Conservation (phyloP, 2,329 filamentous ascomycete species). For the Apiospora marii region DNA sequence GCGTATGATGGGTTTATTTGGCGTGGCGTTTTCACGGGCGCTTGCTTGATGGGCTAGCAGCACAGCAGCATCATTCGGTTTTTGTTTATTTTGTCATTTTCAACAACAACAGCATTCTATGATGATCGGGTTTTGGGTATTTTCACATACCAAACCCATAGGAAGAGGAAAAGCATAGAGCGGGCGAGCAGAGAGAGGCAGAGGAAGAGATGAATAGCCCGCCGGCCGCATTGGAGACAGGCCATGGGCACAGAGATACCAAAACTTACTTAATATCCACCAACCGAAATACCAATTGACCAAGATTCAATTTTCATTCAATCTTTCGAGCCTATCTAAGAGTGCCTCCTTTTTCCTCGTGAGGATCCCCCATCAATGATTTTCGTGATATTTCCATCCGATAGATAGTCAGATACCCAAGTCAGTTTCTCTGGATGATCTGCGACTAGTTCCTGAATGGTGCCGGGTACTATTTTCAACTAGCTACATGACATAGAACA, state of each 20-base stretch:
- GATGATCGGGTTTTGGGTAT: background rate
- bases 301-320: background rate
- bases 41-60: constrained; percentile 1
- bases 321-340: background rate
- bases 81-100: background rate
- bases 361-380: background rate
- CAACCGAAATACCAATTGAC: background rate
- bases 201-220: constrained; percentile 4
- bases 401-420: background rate
- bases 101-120: background rate
- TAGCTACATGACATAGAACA: background rate
- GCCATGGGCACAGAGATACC: constrained; percentile 18
- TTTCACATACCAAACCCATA: background rate
- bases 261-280: constrained; percentile 2
- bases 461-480: background rate
- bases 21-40: constrained; percentile 18
- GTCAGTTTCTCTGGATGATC: background rate
- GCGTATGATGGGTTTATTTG: background rate
- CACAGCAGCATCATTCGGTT: background rate
- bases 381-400: background rate
- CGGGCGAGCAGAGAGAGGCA: background rate
- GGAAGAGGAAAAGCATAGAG: constrained; percentile 10
- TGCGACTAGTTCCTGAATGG: background rate
- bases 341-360: background rate
- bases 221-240: constrained; percentile 8